Evolutionary conservation across 2,329 filamentous ascomycete species (phyloP), one percentile per base, ranked within the genome.

Genomic region (Coniochaeta hoffmannii): DNA sequence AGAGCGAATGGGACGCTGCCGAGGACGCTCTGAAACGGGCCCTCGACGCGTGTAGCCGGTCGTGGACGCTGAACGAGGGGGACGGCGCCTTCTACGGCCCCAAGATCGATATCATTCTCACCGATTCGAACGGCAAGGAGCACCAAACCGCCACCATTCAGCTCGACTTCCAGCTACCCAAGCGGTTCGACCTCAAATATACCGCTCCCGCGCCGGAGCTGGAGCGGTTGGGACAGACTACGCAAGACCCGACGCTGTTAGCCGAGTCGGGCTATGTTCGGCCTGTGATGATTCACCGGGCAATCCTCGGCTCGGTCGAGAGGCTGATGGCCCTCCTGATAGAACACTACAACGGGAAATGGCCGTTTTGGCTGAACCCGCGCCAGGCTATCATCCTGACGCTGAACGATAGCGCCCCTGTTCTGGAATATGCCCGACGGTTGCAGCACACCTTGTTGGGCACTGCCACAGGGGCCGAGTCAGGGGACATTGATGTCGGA

Each of bases 31-130:
- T 91, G 55, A 82, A 77, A 55, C 71, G 78, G 54, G 85, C 86
- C 0, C 71, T 91, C 35, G 76, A 86, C 58, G 77, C 73, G 26
- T 85, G 79, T 14, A 86, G 85, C 10, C 81, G 83, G 62, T 72
- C 80, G 34, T 96, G 89, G 88, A 80, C 79, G 2, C 62, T 93
- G 56, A 93, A 91, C 59, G 80, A 87, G 63, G 90, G 89, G 11
- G 90, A 95, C 58, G 90, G 91, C 14, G 90, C 90, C 4, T 96
- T 96, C 66, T 96, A 96, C 65, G 90, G 91, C 0, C 90, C 91
- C 31, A 96, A 96, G 73, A 96, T 96, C 60, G 90, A 96, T 65
- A 88, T 96, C 46, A 83, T 95, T 36, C 71, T 96, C 49, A 83
- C 81, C 58, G 90, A 95, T 66, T 86, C 87, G 1, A 82, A 89